Evolutionary conservation across 192 early-diverging fungal species (phyloP), one percentile per base, ranked within the genome.

Genomic region (Funneliformis geosporum): DNA sequence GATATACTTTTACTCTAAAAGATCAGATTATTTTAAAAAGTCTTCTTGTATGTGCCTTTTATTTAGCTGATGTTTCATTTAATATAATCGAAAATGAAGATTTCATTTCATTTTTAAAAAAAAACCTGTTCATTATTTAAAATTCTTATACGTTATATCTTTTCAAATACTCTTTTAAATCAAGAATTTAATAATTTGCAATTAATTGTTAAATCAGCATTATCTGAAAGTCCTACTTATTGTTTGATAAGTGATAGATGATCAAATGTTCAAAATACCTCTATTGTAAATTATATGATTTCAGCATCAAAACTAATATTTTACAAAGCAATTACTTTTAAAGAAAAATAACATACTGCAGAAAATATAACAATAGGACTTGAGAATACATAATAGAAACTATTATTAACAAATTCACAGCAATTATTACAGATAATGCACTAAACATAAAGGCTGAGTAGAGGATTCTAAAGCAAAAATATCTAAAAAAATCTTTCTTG

Each of bases 31-130:
- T 27, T 27, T 62, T 62, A 23, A 21, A 62, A 62, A 27, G 23
- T 9, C 27, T 62, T 10, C 61, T 62, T 62, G 25, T 11, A 6
- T 25, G 27, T 4, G 61, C 2, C 11, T 62, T 62, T 62, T 62
- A 7, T 18, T 23, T 6, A 1, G 9, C n/a, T n/a, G n/a, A 25
- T 27, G 27, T 62, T 62, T 27, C n/a, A 62, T 62, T 62, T 23
- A 62, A 62, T 23, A 7, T 62, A 62, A 62, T 62, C 27, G n/a
- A 62, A 62, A 62, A 62, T 62, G 5, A 62, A 25, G 61, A 62
- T 62, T 62, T 62, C n/a, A n/a, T n/a, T n/a, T n/a, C n/a, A n/a
- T n/a, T n/a, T n/a, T n/a, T n/a, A n/a, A n/a, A n/a, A n/a, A n/a
- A n/a, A n/a, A n/a, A n/a, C n/a, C n/a, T n/a, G n/a, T n/a, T n/a